Evolutionary conservation across 306 rosid genomes (phyloP), one percentile per base, ranked within the genome.

Genomic region (Senna siamea): DNA sequence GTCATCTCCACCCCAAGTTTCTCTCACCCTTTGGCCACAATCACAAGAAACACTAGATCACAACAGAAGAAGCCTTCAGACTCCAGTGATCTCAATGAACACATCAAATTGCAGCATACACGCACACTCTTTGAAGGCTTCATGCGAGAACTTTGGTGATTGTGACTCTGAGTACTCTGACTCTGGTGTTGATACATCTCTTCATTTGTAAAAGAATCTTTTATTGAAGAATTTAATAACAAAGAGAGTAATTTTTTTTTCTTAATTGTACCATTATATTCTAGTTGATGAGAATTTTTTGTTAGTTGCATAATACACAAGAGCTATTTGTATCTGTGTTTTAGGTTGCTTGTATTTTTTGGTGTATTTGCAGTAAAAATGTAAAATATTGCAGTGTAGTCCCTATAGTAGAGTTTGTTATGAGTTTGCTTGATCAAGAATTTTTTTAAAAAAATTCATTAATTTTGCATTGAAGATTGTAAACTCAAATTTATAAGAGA

Each of bases 161-260:
- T n/a, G n/a, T n/a, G n/a, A 37, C 40, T 37, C 40, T 1, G 40
- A 37, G 40, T 10, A 7, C 26, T 60, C 66, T 60, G 82, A 82
- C 65, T 73, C 78, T 51, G 84, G 82, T 55, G 88, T 93, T 58
- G 97, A 93, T 85, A 93, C 98, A 78, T 93, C 97, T 69, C 98
- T 93, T 79, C 98, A 86, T 80, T 85, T 93, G 57, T 93, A 71
- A 89, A 81, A 80, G 61, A 47, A 44, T 51, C 47, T 26, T 26
- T 26, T 26, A 1, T 26, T 26, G 30, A 26, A 26, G 30, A 26
- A 26, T 26, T 26, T 26, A 26, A 26, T 26, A 26, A 26, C 30
- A 26, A 26, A 26, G 30, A 1, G 30, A 26, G 30, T 26, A 26
- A 26, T 1, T 26, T 26, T 26, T 26, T 26, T 26, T 26, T 1